Percentiles rank a stretch among this genome's conserved stretches.
Conservation (phyloP, 352 stramenopile genomes). For the Globisporangium nunn region DNA sequence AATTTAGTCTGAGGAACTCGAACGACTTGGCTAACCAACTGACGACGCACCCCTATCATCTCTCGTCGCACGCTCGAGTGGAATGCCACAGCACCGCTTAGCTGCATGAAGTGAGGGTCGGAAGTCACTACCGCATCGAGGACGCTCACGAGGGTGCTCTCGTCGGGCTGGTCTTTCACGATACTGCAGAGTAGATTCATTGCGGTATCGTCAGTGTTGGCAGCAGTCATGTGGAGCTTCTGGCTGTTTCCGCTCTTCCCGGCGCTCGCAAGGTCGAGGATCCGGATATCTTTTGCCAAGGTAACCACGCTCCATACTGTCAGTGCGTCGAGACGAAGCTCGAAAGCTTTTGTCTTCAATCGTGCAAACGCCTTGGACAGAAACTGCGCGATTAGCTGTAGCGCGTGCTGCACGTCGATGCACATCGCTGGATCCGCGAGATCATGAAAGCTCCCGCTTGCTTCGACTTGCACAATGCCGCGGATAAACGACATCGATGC, state of each 20-base stretch:
- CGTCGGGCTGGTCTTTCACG: slow-evolving; percentile 19
- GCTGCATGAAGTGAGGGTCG: slow-evolving; percentile 24
- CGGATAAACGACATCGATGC: slow-evolving; percentile 28
- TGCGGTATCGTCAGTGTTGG: not conserved
- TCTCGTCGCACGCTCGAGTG: slow-evolving; percentile 21
- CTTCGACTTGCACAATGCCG: slow-evolving; percentile 21
- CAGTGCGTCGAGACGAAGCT: slow-evolving; percentile 31
- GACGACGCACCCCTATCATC: slow-evolving; percentile 41
- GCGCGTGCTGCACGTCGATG: slow-evolving; percentile 18
- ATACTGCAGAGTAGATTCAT: slow-evolving; percentile 15
- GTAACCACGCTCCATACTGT: slow-evolving; percentile 32
- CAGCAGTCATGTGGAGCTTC: slow-evolving; percentile 1
- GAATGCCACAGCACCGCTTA: slow-evolving; percentile 11
- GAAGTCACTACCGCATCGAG: slow-evolving; percentile 36
- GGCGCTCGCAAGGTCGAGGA: slow-evolving; percentile 14
- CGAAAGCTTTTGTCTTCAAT: slow-evolving; percentile 19
- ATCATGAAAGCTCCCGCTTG: slow-evolving; percentile 12
- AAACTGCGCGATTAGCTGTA: slow-evolving; percentile 24
- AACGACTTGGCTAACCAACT: not conserved
- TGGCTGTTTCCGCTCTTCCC: not conserved
- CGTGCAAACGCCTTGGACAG: slow-evolving; percentile 14
- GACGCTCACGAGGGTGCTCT: slow-evolving; percentile 29
- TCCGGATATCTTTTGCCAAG: slow-evolving; percentile 37
- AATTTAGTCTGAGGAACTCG: not conserved
- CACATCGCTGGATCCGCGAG: slow-evolving; percentile 16